Conservation (phyloP, 1,284 basidiomycete genomes). For the Trichosporon sp. region DNA sequence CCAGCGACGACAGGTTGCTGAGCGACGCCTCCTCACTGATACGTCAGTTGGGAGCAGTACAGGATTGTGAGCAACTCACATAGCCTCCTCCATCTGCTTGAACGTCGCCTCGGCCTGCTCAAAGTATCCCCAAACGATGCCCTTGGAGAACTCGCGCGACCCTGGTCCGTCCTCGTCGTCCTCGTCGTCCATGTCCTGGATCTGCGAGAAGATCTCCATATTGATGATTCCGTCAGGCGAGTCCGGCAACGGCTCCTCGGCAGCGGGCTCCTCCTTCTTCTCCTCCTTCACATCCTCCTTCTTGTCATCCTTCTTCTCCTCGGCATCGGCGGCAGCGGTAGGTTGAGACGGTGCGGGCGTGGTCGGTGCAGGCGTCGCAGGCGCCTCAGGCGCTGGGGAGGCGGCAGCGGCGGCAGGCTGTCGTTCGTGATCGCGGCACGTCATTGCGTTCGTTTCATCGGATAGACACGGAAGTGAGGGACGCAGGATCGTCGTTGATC, state of each 20-base stretch:
- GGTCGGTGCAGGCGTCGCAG: conserved; percentile 13
- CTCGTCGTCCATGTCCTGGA: conserved; percentile 79
- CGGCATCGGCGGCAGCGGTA: conserved; percentile 16
- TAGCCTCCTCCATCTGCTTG: conserved; percentile 71
- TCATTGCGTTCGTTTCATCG: neutral
- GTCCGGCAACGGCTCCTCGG: conserved; percentile 30
- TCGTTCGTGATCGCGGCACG: neutral
- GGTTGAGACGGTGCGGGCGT: conserved; percentile 5
- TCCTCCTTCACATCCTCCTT: neutral
- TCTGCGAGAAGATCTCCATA: conserved; percentile 77
- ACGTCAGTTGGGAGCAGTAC: conserved; percentile 1
- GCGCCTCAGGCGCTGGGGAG: neutral
- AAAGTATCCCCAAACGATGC: conserved; percentile 80
- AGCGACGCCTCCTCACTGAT: conserved; percentile 31
- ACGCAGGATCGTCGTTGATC: neutral
- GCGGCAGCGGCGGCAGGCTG: neutral
- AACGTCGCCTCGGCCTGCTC: conserved; percentile 75
- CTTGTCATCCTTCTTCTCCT: neutral
- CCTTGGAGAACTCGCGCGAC: conserved; percentile 70
- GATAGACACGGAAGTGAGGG: neutral
- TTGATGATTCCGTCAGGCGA: conserved; percentile 63
- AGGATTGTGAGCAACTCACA: conserved; percentile 63
- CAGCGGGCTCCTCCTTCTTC: neutral
- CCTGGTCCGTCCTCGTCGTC: conserved; percentile 64
- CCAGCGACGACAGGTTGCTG: conserved; percentile 68